Conservation (phyloP, 768 basidiomycete species). For the Lyophyllum semitale region DNA sequence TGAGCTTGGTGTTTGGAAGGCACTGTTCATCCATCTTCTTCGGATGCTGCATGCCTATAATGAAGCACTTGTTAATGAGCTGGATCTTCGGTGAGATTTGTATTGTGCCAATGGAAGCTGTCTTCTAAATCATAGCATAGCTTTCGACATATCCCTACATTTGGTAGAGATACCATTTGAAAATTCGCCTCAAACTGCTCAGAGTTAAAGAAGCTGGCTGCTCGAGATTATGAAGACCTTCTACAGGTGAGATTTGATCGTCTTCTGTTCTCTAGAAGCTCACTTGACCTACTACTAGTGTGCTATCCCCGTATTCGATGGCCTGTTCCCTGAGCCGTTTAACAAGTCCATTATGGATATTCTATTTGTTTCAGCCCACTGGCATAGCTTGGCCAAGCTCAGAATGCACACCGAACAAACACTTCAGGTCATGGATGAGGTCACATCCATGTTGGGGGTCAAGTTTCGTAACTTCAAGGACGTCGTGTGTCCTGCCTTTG, state of each 20-base stretch:
- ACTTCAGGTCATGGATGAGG: constrained; percentile 2
- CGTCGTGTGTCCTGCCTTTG: constrained; percentile 1
- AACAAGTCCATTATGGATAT: constrained; percentile 2
- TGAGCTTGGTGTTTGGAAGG: no score
- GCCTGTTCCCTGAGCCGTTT: constrained; percentile 5
- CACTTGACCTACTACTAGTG: background rate
- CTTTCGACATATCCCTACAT: constrained; percentile 30
- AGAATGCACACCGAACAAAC: constrained; percentile 9
- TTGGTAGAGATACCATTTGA: constrained; percentile 28
- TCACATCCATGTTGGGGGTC: background rate
- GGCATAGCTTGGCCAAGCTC: constrained; percentile 14
- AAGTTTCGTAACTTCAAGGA: constrained; percentile 1
- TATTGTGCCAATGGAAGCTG: background rate
- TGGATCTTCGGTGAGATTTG: constrained; percentile 24
- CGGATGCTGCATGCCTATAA: no score
- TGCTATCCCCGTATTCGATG: constrained; percentile 10
- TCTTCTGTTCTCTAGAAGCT: background rate
- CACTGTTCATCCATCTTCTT: no score
- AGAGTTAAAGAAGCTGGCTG: constrained; percentile 22
- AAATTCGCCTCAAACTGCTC: constrained; percentile 23
- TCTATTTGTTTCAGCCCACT: constrained; percentile 6
- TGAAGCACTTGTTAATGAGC: constrained; percentile 12
- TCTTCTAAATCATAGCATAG: constrained; percentile 15
- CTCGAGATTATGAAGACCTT: constrained; percentile 28
- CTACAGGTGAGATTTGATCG: constrained; percentile 21